Evolutionary conservation across 2,329 filamentous ascomycete genomes (phyloP).

Genomic region (Ascosphaera aggregata): DNA sequence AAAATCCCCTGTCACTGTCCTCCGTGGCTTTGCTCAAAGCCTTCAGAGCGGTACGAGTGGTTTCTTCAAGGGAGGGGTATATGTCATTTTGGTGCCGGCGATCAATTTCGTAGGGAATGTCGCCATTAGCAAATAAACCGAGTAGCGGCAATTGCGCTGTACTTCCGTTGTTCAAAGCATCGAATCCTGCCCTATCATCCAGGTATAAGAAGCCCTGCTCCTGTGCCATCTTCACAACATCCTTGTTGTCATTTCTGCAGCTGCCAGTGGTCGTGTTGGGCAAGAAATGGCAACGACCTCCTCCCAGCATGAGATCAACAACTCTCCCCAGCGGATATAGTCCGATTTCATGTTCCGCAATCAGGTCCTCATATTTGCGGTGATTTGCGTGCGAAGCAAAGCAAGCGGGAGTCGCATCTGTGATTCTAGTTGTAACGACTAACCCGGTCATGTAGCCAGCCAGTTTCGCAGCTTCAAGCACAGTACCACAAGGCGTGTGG

Average conservation of each 20-base stretch:
- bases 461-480: slow-evolving; percentile 77
- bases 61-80: slow-evolving; percentile 80
- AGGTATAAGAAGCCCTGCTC: slow-evolving; percentile 65
- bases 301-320: slow-evolving; percentile 82
- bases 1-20: slow-evolving; percentile 79
- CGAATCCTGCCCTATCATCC: slow-evolving; percentile 48
- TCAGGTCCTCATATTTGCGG: slow-evolving; percentile 63
- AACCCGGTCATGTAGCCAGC: slow-evolving; percentile 82
- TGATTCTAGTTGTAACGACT: slow-evolving; percentile 85
- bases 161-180: slow-evolving; percentile 43
- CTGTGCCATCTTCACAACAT: slow-evolving; percentile 43
- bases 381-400: slow-evolving; percentile 74
- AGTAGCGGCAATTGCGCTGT: slow-evolving; percentile 55
- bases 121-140: slow-evolving; percentile 57
- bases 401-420: slow-evolving; percentile 87
- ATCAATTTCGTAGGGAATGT: slow-evolving; percentile 90
- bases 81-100: slow-evolving; percentile 51
- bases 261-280: slow-evolving; percentile 60
- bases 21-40: slow-evolving; percentile 61
- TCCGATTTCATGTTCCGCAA: slow-evolving; percentile 80
- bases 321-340: slow-evolving; percentile 66
- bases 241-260: slow-evolving; percentile 56
- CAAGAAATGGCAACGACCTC: slow-evolving; percentile 80
- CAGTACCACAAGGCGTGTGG: slow-evolving; percentile 70
- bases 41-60: slow-evolving; percentile 61